A percentile compares a stretch with the other conserved stretches of the same genome.
These are phyloP conservation scores for Yueomyces sp. DNA, from an alignment of 805 yeast species.

Conservation along the genomic window DNA sequence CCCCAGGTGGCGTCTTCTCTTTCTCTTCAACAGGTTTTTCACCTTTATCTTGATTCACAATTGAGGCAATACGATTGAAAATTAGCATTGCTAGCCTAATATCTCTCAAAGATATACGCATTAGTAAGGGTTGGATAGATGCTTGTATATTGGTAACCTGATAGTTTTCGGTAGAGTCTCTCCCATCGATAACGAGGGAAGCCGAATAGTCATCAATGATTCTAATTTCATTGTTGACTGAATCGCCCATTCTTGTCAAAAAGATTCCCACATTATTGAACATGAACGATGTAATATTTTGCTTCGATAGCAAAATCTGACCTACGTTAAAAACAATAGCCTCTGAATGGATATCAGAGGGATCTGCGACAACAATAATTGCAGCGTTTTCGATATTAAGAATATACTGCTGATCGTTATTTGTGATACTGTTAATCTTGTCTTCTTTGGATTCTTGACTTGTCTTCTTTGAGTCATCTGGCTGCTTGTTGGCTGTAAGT, in stretches of 20 bases:
- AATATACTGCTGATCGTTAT: constrained; percentile 30
- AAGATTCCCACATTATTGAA: constrained; percentile 80
- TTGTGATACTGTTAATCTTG: not conserved
- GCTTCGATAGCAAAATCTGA: constrained; percentile 59
- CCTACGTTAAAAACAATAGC: constrained; percentile 85
- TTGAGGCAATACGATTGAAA: constrained; percentile 53
- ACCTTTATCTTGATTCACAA: constrained; percentile 21
- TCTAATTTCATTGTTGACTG: constrained; percentile 49
- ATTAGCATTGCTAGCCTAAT: constrained; percentile 67
- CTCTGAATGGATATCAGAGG: constrained; percentile 53
- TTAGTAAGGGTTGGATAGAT: constrained; percentile 64
- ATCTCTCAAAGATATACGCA: constrained; percentile 79
- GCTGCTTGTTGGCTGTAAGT: constrained; percentile 1
- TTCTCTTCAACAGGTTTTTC: constrained; percentile 5
- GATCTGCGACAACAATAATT: constrained; percentile 67
- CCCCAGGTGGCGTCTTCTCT: constrained; percentile 2
- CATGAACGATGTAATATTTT: constrained; percentile 50
- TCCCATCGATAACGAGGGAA: constrained; percentile 56
- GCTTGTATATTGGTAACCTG: constrained; percentile 52
- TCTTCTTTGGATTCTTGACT: not conserved
- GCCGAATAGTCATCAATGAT: constrained; percentile 83
- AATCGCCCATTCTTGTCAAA: constrained; percentile 57
- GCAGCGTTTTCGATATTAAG: constrained; percentile 68
- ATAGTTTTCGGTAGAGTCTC: constrained; percentile 47
- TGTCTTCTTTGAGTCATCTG: not conserved